Percentiles rank a stretch among this genome's conserved stretches.
phyloP scores from a whole-genome alignment of 2,329 filamentous ascomycete genomes.

The Aspergillus alliaceus region DNA sequence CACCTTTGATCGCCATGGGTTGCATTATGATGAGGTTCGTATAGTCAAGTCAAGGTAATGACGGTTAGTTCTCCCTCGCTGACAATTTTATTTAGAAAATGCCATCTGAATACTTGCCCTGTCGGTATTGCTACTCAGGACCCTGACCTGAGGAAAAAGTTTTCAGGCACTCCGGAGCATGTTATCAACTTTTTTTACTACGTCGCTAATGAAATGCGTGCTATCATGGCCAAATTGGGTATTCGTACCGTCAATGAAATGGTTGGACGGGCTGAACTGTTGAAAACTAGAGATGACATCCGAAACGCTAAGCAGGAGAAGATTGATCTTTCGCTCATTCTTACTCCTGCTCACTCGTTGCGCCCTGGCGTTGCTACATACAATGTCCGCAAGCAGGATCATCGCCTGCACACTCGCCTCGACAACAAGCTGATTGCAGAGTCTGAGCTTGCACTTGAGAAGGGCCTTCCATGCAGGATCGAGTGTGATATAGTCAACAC shows the following conservation, averaged over 20 bases:
- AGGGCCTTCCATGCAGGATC: constrained; percentile 86
- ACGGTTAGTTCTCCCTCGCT: neutral
- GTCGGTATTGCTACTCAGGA: constrained; percentile 96
- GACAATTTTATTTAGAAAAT: constrained; percentile 24
- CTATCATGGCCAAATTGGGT: constrained; percentile 94
- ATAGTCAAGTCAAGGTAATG: neutral
- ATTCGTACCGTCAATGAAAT: constrained; percentile 97
- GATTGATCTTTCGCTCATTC: constrained; percentile 86
- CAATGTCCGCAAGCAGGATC: constrained; percentile 97
- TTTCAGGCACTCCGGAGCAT: constrained; percentile 87
- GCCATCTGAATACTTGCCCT: constrained; percentile 71
- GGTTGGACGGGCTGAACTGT: constrained; percentile 86
- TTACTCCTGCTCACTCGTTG: constrained; percentile 94
- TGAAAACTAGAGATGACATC: constrained; percentile 85
- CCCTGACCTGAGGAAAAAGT: constrained; percentile 91
- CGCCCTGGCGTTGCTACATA: constrained; percentile 93
- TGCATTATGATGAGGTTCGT: constrained; percentile 80
- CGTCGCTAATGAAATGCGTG: constrained; percentile 89
- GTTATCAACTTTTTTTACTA: constrained; percentile 99
- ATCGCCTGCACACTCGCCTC: constrained; percentile 85
- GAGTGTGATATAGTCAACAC: constrained; percentile 97
- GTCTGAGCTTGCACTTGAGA: constrained; percentile 90
- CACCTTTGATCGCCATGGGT: constrained; percentile 93
- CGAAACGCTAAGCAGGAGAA: constrained; percentile 87
- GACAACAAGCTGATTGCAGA: constrained; percentile 98